These are phyloP conservation scores for Pisolithus albus DNA, from an alignment of 768 basidiomycete species.

Conservation along the genomic window DNA sequence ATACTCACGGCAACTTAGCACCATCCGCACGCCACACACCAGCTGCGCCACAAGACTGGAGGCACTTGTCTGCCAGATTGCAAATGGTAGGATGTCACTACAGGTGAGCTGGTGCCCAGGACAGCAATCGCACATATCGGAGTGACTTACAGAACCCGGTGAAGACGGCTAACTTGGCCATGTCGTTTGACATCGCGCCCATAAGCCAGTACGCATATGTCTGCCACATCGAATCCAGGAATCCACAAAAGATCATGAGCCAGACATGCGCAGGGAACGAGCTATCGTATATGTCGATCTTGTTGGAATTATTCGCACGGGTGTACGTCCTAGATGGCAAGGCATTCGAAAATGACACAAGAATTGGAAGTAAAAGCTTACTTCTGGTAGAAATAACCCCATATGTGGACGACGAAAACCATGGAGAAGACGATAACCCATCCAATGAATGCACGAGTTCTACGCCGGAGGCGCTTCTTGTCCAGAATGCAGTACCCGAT, in stretches of 20 bases:
- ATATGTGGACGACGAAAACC: constrained; percentile 65
- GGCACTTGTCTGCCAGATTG: constrained; percentile 49
- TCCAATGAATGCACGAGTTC: constrained; percentile 62
- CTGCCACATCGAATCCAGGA: constrained; percentile 84
- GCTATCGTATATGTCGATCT: constrained; percentile 54
- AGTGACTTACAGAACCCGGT: constrained; percentile 67
- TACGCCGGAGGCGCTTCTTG: constrained; percentile 45
- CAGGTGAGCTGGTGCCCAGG: background rate
- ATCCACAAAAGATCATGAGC: constrained; percentile 67
- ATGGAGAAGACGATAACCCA: constrained; percentile 60
- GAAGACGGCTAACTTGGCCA: constrained; percentile 73
- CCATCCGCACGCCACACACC: constrained; percentile 70
- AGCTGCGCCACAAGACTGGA: constrained; percentile 70
- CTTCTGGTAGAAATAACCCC: constrained; percentile 78
- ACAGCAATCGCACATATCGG: background rate
- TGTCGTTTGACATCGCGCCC: constrained; percentile 83
- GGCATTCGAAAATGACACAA: background rate
- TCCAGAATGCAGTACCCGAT: constrained; percentile 67
- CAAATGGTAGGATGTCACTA: background rate
- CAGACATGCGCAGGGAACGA: constrained; percentile 51
- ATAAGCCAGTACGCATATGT: constrained; percentile 79
- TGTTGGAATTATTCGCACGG: constrained; percentile 36
- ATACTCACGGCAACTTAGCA: constrained; percentile 51
- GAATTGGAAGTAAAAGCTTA: constrained; percentile 21
- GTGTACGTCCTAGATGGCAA: constrained; percentile 45